phyloP scores from a whole-genome alignment of 768 basidiomycete species.

The Boletus bicolor region DNA sequence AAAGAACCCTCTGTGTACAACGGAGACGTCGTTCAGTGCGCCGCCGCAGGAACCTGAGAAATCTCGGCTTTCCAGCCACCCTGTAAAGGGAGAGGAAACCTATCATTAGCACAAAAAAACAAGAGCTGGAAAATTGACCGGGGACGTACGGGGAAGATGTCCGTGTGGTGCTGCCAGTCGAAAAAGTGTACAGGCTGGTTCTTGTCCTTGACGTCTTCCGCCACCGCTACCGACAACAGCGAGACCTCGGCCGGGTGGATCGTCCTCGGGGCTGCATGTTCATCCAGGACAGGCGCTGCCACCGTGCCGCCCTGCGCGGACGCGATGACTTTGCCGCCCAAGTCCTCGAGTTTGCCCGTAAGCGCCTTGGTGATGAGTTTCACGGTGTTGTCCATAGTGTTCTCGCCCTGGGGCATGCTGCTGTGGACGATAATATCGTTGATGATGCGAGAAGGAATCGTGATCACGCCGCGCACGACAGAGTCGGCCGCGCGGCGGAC shows the following conservation, averaged over 20 bases:
- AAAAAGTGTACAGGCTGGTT: conserved; percentile 18
- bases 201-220: conserved; percentile 13
- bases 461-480: conserved; percentile 26
- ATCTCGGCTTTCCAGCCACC: conserved; percentile 2
- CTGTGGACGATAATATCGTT: conserved; percentile 19
- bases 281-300: neutral
- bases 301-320: conserved; percentile 14
- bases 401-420: neutral
- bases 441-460: conserved; percentile 20
- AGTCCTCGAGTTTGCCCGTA: conserved; percentile 16
- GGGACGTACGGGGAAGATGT: conserved; percentile 21
- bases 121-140: too few species aligned
- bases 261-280: neutral
- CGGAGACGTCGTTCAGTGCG: neutral
- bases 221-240: conserved; percentile 23
- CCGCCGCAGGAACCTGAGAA: neutral
- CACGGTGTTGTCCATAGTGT: conserved; percentile 14
- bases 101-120: neutral
- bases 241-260: conserved; percentile 22
- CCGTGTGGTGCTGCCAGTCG: conserved; percentile 22
- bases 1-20: too few species aligned
- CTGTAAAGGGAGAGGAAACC: neutral
- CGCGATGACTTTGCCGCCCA: conserved; percentile 13
- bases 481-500: conserved; percentile 15
- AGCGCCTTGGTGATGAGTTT: conserved; percentile 14